A percentile compares a stretch with the other conserved stretches of the same genome.
These are phyloP conservation scores for Cyberlindnera mississippiensis DNA, from an alignment of 805 yeast genomes.

Conservation along the genomic window DNA sequence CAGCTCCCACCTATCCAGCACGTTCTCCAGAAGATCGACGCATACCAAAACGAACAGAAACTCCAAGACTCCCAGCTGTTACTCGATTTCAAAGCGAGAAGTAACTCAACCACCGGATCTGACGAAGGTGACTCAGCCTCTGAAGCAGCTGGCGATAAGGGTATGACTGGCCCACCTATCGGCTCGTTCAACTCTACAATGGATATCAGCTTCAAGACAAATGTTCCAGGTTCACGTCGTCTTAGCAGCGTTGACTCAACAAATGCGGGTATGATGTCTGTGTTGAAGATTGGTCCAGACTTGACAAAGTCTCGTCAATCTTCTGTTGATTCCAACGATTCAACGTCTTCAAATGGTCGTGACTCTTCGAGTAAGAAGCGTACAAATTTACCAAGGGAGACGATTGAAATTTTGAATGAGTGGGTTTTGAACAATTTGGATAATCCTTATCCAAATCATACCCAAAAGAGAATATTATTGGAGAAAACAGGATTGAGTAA, in stretches of 20 bases:
- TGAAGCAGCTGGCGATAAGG: not conserved
- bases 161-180: conserved; percentile 1
- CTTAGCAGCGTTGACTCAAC: not conserved
- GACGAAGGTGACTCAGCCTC: not conserved
- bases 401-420: conserved; percentile 63
- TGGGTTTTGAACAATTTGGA: conserved; percentile 75
- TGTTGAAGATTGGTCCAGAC: conserved; percentile 11
- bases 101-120: conserved; percentile 3
- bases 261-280: conserved; percentile 7
- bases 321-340: conserved; percentile 19
- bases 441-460: conserved; percentile 81
- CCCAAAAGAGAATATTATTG: conserved; percentile 68
- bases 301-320: conserved; percentile 15
- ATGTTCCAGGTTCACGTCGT: not conserved
- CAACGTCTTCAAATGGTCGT: conserved; percentile 3
- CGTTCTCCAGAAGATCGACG: conserved; percentile 25
- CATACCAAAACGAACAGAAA: conserved; percentile 27
- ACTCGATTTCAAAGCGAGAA: conserved; percentile 22
- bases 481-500: conserved; percentile 71
- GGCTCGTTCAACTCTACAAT: conserved; percentile 10
- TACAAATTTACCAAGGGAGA: conserved; percentile 74
- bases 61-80: conserved; percentile 28
- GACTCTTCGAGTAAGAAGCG: conserved; percentile 37
- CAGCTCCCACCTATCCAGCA: conserved; percentile 26
- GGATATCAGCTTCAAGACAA: conserved; percentile 7